Base-by-base conservation (phyloP, 2,329 filamentous ascomycete species). In the Colletotrichum graminicola region DNA sequence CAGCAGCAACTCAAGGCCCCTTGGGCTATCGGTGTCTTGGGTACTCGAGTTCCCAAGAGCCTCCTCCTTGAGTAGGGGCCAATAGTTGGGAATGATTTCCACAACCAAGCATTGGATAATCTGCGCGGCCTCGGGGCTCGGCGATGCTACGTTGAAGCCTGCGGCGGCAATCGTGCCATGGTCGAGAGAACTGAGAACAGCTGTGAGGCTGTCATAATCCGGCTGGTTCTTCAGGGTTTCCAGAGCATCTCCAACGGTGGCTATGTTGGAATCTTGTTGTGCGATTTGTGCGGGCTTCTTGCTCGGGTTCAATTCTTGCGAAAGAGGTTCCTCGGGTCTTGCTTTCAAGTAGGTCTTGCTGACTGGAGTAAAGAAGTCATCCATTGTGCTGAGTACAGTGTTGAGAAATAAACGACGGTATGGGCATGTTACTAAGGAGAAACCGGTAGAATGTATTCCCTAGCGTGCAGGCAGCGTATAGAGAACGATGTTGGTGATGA, bases 11-110 rank as follows among this genome's bases (percentile, higher is more conserved):
- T 82, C 79, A 1, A 84, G 75, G 49, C 87, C 86, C 32, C 75
- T 76, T 74, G 79, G 75, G 61, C 69, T 75, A 26, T 65, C 71
- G 3, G 34, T 47, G 39, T 63, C 52, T 2, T 74, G 60, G 7
- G 61, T 45, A 47, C 64, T 71, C 14, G 71, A 68, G 29, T 73
- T 45, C 3, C 75, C 71, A 36, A 78, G 39, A 3, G 77, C 79
- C n/a, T 82, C 82, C 68, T 88, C 86, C 47, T 84, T 81, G 21
- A 95, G 77, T 11, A 89, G 76, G 3, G 85, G 78, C 95, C 96
- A 98, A 80, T 95, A 97, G 77, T 95, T 93, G 1, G 93, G 93
- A 10, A 94, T 84, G 34, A 93, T 94, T 41, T 91, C 89, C 21
- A 88, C 91, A 70, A 97, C 90, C 45, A 99, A 82, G 3, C 89